Evolutionary conservation across 306 rosid species (phyloP), one percentile per base, ranked within the genome.

Genomic region (Quercus variabilis): DNA sequence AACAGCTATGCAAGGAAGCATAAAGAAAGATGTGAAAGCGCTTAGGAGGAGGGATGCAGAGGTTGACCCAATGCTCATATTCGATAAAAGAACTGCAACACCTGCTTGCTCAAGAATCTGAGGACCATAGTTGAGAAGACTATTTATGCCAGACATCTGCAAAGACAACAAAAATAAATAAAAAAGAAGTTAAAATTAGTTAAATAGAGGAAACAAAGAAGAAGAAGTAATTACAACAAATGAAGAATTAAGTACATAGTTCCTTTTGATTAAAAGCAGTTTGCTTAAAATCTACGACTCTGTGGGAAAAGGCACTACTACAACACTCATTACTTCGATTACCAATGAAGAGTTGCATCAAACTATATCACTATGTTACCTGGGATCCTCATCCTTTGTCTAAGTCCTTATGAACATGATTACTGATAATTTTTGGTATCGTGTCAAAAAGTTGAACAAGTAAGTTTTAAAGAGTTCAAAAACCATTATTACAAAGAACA

Each of bases 1-100:
- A 75, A 87, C 41, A 38, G 81, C 93, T 80, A 90, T 85, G 83
- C 92, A 90, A 57, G 97, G 97, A 85, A 92, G 95, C 97, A 90
- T 92, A 33, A 89, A 86, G 55, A 92, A 83, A 13, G 97, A 82
- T 25, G 88, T 87, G 5, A 92, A 65, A 69, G 80, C 56, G 75
- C 84, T 90, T 20, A 89, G 74, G 8, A 90, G 89, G 55, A 92
- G 83, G 62, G 97, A 87, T 49, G 88, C 75, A 77, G 93, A 90
- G 5, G 81, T 52, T 17, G 90, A 80, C 70, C 78, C 75, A 49
- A 92, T 5, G 58, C 95, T 95, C 78, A 89, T 52, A 63, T 81
- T 86, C 55, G 95, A 83, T 33, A 92, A 33, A 74, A 90, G 91
- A 72, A 79, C 76, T 0, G 88, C 83, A 15, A 90, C 86, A 10